Base-by-base conservation (phyloP, 306 rosid genomes). In the Gastrolobium bilobum region DNA sequence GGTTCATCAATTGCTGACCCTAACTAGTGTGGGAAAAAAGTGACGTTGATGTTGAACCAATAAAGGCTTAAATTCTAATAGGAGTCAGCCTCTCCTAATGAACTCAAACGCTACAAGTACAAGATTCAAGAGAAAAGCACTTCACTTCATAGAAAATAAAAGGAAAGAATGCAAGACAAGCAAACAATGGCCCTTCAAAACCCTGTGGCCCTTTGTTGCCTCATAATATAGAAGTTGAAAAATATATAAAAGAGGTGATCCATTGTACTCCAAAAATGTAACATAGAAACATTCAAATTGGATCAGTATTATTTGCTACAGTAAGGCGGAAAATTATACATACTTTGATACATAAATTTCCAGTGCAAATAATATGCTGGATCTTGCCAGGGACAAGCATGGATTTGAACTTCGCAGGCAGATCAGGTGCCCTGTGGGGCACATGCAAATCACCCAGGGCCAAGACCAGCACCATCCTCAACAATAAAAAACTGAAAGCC, bases 381-480 rank as follows among this genome's bases (percentile, higher is more conserved):
- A 95, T 95, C 91, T 95, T 95, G 65, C 99, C 98, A 79, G 98
- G 99, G 35, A 92, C 99, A 84, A 92, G 99, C 99, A 95, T 95
- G 82, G 99, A 95, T 94, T 95, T 95, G 85, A 95, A 95, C 87
- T 95, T 95, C 1, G 94, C 98, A 58, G 99, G 99, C 65, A 95
- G 87, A 88, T 92, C 99, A 84, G 91, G 85, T n/a, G 99, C 97
- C 89, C 99, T 95, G 85, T 95, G 97, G 70, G 99, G 99, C 85
- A 95, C 82, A 83, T 95, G 99, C 71, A 92, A 84, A 88, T 92
- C 98, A 88, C 99, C 99, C 87, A 95, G 88, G 61, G 98, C 99
- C 86, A 95, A 92, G 52, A 95, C 98, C 83, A 95, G 75, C 85
- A 92, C 99, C 99, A 95, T 95, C 85, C 84, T 92, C 88, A 64